Conservation (phyloP, 2,329 filamentous ascomycete species). For the Cladophialophora bantiana region DNA sequence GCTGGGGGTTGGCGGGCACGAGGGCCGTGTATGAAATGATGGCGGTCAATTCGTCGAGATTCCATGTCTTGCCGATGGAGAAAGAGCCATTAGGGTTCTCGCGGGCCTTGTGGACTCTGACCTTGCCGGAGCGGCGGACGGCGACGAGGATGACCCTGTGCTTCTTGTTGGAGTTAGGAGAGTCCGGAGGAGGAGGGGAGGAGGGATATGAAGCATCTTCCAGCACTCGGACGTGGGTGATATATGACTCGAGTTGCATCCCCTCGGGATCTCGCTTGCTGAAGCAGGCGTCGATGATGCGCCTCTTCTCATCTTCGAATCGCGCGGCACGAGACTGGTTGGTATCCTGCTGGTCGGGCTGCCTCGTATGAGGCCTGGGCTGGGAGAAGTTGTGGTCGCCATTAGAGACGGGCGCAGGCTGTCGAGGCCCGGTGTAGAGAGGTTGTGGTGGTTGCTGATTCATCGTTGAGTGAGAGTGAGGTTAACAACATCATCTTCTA, state of each 20-base stretch:
- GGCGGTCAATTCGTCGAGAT: conserved; percentile 83
- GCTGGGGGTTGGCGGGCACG: conserved; percentile 64
- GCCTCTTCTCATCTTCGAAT: conserved; percentile 95
- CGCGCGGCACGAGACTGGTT: conserved; percentile 69
- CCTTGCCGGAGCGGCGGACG: conserved; percentile 87
- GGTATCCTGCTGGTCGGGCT: conserved; percentile 23
- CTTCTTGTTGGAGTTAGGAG: conserved; percentile 79
- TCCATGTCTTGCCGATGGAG: conserved; percentile 98
- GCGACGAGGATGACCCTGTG: conserved; percentile 89
- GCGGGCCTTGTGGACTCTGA: conserved; percentile 95
- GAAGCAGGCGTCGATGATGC: conserved; percentile 96
- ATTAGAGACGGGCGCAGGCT: conserved; percentile 26
- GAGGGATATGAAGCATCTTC: conserved; percentile 87
- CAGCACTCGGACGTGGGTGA: conserved; percentile 90
- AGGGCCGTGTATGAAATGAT: conserved; percentile 82
- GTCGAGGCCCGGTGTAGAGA: conserved; percentile 28
- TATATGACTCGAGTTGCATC: conserved; percentile 88
- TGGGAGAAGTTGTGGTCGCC: conserved; percentile 26
- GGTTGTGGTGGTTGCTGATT: conserved; percentile 33
- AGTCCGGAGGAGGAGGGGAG: conserved; percentile 79
- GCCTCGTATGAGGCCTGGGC: conserved; percentile 19
- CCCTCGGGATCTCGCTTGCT: conserved; percentile 86
- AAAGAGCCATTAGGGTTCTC: conserved; percentile 94
- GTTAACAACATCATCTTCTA: conserved; percentile 31
- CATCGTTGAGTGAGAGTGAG: conserved; percentile 25